Base-by-base conservation (phyloP, 108 stramenopile species). In the Hondaea fermentalgiana region DNA sequence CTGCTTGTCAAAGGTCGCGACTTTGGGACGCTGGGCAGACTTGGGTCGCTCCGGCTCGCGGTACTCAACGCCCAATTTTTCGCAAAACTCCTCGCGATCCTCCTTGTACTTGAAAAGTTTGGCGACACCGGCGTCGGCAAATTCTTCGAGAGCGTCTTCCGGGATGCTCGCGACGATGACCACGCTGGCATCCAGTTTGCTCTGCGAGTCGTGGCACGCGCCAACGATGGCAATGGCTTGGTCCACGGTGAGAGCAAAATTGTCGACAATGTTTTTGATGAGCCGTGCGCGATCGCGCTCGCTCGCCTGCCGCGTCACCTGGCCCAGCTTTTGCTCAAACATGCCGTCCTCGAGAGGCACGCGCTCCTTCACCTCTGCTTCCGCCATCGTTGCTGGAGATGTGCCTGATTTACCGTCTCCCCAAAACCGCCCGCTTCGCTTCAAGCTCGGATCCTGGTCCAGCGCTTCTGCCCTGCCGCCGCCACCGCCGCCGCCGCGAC, bases 101-200 rank as follows among this genome's bases (percentile, higher is more conserved):
- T 83, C 76, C 45, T 47, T 47, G 23, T 53, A 83, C 76, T 83
- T 83, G 51, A 83, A 83, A 4, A 83, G 76, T 45, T 83, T 83
- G 49, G 45, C 76, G 76, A 83, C 76, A 12, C 76, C 45, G 23
- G 49, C 12, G 49, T 83, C 25, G 2, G 51, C 76, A 35, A 83
- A 83, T 28, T 47, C 51, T 35, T 83, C 49, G 4, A 47, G 45
- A 12, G 45, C 51, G 19, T 23, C 76, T 16, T 83, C 76, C 1
- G 45, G 49, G 3, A 83, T 53, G 51, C 43, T 45, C 6, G 19
- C 51, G 51, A 83, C 2, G 51, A 83, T 17, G n/a, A 53, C 49
- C 17, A 53, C 45, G 76, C 76, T 53, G 76, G 76, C 76, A 12
- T 83, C 76, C 76, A 83, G 19, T 23, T 83, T 83, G 51, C 76